Base-by-base conservation (phyloP, 164 flowering plant species). In the Macadamia integrifolia region DNA sequence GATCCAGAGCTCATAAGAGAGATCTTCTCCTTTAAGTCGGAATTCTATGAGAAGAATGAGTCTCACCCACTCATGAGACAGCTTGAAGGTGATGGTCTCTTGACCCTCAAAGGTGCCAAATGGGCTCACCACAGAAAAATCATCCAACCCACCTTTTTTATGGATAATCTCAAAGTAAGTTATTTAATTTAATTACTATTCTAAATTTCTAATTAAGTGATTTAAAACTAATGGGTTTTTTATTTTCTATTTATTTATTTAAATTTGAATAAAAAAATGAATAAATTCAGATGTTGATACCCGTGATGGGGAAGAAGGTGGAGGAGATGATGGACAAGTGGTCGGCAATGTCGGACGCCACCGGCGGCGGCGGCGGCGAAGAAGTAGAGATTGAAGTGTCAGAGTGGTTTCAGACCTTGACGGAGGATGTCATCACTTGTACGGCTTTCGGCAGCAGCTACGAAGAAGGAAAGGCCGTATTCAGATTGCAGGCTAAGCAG, bases 91-190 rank as follows among this genome's bases (percentile, higher is more conserved):
- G 89, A 89, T 71, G 98, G 99, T 6, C 86, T 95, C 1, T 66
- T 92, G 3, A 92, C 91, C 71, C 98, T 95, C 83, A 88, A 88
- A 71, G 99, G 98, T 0, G 83, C 92, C 66, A 92, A 92, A 84
- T 95, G 99, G 99, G 96, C 98, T 78, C 92, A 85, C 80, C 99
- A 92, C 69, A 75, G 99, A 18, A 92, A 86, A 68, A 89, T 95
- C 80, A 87, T 92, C 64, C 68, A 84, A 31, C 99, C 98, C 2
- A 84, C 94, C 35, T 95, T 95, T 70, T 91, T 92, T 72, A 82
- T 87, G 85, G 99, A 95, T 49, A 95, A 95, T 84, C 93, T 94
- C 84, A 92, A 88, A 80, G 99, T 89, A 83, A 79, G 48, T 6
- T 43, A 13, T 18, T 59, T 58, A 67, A 43, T 8, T 23, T 18